These are phyloP conservation scores for Achlya hypogyna DNA, from an alignment of 352 stramenopile genomes.

Conservation along the genomic window DNA sequence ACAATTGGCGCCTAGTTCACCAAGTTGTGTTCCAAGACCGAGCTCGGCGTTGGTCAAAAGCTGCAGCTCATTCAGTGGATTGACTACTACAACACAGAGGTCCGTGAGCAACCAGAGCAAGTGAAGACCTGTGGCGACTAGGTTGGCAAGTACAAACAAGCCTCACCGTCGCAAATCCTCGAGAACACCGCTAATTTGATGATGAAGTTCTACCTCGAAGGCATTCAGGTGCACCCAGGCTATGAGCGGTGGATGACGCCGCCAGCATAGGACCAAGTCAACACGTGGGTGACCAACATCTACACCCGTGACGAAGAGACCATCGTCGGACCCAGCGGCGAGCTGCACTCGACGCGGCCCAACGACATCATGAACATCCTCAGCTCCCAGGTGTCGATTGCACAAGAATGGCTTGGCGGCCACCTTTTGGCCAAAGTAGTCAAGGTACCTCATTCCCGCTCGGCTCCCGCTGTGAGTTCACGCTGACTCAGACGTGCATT, in stretches of 20 bases:
- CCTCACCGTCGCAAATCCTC: slow-evolving; percentile 52
- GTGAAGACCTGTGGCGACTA: background rate
- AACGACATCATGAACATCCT: slow-evolving; percentile 85
- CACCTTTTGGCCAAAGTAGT: slow-evolving; percentile 55
- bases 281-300: slow-evolving; percentile 79
- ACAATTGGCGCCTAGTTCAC: slow-evolving; percentile 32
- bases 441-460: slow-evolving; percentile 16
- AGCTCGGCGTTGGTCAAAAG: slow-evolving; percentile 61
- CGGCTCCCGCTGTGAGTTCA: background rate
- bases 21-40: slow-evolving; percentile 41
- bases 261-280: slow-evolving; percentile 38
- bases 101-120: background rate
- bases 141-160: slow-evolving; percentile 77
- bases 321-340: slow-evolving; percentile 44
- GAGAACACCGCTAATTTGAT: slow-evolving; percentile 58
- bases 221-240: slow-evolving; percentile 35
- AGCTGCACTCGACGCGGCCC: slow-evolving; percentile 61
- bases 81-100: slow-evolving; percentile 78
- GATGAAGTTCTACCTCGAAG: slow-evolving; percentile 61
- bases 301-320: slow-evolving; percentile 73
- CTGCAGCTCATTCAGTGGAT: slow-evolving; percentile 83
- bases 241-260: background rate
- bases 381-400: slow-evolving; percentile 79
- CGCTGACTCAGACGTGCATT: slow-evolving; percentile 33
- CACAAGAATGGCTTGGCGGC: slow-evolving; percentile 69